Evolutionary conservation across 257 asterid species (phyloP), one percentile per base, ranked within the genome.

Genomic region (Ophiorrhiza pumila): DNA sequence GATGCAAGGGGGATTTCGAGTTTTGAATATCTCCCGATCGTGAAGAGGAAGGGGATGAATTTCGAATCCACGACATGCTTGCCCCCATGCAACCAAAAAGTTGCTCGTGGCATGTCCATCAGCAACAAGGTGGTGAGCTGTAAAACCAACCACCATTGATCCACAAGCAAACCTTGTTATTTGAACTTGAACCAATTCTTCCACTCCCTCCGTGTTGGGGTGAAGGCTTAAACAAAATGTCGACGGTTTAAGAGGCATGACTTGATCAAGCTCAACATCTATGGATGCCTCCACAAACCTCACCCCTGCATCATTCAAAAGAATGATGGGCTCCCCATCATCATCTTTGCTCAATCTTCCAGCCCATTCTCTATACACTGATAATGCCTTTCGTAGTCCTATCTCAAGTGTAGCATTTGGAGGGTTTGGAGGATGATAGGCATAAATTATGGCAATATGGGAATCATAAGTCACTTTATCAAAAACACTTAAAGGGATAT

Each of bases 51-150:
- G 72, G 2, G 90, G 91, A 18, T 56, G 57, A 11, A 84, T 82
- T 0, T 76, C 74, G 3, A 82, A 71, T 2, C 86, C 93, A 1
- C 89, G 81, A 22, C 91, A 84, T 10, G 96, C 93, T 57, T 80
- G 82, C 17, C 98, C 98, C 98, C 97, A 91, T 27, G 98, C 91
- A 55, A 93, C 93, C 69, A 93, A 64, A 62, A 93, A 93, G 49
- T 78, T 88, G 73, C 96, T 87, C 0, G 93, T 85, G 8, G 97
- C 87, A 25, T 84, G 83, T 0, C 97, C 98, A 64, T 90, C 98
- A 0, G 91, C 97, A 55, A 90, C 91, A 1, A 78, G 72, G 76
- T 92, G 98, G 85, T 92, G 95, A 29, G 95, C 78, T 0, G 96
- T 89, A 84, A 90, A 92, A 0, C 96, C 97, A 6, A 90, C 89